Conservation (phyloP, 164 flowering plant genomes). For the Taxillus chinensis region DNA sequence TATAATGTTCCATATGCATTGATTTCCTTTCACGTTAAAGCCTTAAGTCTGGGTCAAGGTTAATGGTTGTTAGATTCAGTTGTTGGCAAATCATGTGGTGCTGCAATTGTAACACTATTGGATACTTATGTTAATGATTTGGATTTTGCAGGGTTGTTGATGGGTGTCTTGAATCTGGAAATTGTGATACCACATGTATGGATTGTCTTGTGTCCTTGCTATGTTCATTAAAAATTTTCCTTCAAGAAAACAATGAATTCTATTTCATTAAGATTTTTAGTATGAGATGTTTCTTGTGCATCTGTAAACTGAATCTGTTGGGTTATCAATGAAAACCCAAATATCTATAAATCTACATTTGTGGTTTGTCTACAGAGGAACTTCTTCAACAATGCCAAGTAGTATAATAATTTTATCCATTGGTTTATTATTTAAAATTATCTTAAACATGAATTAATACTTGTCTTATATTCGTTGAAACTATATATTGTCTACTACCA, state of each 20-base stretch:
- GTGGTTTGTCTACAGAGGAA: too few species aligned
- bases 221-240: neutral
- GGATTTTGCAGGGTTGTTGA: conserved; percentile 70
- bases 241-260: neutral
- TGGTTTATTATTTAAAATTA: too few species aligned
- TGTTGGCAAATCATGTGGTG: neutral
- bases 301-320: too few species aligned
- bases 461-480: too few species aligned
- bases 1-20: conserved; percentile 95
- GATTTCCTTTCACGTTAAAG: conserved; percentile 61
- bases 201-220: neutral
- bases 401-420: too few species aligned
- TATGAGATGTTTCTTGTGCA: too few species aligned
- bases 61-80: conserved; percentile 7
- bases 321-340: too few species aligned
- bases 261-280: neutral
- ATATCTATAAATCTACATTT: too few species aligned
- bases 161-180: conserved; percentile 93
- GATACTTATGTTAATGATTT: conserved; percentile 10
- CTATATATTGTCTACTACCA: too few species aligned
- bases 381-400: too few species aligned
- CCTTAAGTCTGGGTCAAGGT: conserved; percentile 98
- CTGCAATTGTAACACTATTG: neutral
- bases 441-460: too few species aligned
- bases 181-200: conserved; percentile 90